A percentile compares a stretch with the other conserved stretches of the same genome.
Evolutionary conservation across 2,329 filamentous ascomycete genomes (phyloP).

Genomic region (Claviceps monticola): DNA sequence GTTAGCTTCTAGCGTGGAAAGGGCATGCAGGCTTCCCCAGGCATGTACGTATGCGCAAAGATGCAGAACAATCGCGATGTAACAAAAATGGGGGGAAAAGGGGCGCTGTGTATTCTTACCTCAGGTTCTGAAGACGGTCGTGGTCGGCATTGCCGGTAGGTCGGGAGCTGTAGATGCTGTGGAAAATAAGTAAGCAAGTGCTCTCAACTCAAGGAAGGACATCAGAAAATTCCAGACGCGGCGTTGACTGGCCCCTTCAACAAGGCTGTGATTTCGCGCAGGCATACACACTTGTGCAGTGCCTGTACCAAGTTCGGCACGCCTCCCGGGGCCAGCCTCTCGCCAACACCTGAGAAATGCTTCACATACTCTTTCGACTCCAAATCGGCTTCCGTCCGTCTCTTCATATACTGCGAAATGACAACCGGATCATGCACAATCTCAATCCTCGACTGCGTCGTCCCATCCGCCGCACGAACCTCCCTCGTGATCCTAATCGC

Average conservation of each 20-base stretch:
- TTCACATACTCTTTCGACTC: constrained; percentile 56
- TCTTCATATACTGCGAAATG: constrained; percentile 76
- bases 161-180: constrained; percentile 35
- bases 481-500: constrained; percentile 60
- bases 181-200: constrained; percentile 25
- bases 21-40: too few relatives aligned
- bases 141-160: constrained; percentile 37
- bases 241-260: constrained; percentile 11
- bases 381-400: constrained; percentile 56
- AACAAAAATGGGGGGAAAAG: neutral
- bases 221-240: constrained; percentile 17
- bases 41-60: too few relatives aligned
- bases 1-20: too few relatives aligned
- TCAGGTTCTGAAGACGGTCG: constrained; percentile 32
- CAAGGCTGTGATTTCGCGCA: constrained; percentile 6
- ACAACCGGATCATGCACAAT: constrained; percentile 69
- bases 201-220: constrained; percentile 18
- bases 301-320: constrained; percentile 9
- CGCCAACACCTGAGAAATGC: constrained; percentile 4
- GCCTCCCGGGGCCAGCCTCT: constrained; percentile 7
- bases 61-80: too few relatives aligned
- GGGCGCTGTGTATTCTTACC: constrained; percentile 14
- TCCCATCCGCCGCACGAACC: constrained; percentile 27
- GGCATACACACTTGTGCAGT: constrained; percentile 10
- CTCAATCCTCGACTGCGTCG: constrained; percentile 50